A percentile compares a stretch with the other conserved stretches of the same genome.
Conservation (phyloP, 495 filamentous ascomycete species). For the Pseudoneurospora amorphoporcata region DNA sequence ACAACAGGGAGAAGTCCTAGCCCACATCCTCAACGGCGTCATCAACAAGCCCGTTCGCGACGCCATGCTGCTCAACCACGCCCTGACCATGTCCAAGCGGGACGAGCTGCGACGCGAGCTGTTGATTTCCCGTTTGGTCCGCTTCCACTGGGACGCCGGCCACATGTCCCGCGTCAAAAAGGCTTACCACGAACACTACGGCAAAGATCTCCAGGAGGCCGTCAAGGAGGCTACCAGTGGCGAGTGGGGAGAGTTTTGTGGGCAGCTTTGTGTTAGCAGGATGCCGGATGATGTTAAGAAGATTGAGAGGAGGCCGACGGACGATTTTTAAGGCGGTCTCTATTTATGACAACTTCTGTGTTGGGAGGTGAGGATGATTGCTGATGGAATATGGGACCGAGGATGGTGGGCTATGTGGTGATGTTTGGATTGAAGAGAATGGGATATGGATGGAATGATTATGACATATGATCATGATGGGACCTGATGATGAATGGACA, state of each 20-base stretch:
- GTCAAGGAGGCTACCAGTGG: conserved; percentile 40
- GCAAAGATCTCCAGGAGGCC: conserved; percentile 55
- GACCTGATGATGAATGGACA: background rate
- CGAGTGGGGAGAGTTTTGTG: conserved; percentile 44
- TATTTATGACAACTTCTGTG: background rate
- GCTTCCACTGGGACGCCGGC: conserved; percentile 72
- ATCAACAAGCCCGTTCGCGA: conserved; percentile 94
- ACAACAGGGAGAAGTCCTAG: conserved; percentile 77
- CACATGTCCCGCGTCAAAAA: conserved; percentile 64
- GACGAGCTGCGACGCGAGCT: conserved; percentile 69
- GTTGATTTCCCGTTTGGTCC: conserved; percentile 67
- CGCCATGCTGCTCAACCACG: conserved; percentile 88
- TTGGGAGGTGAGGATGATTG: background rate
- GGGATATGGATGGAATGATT: background rate
- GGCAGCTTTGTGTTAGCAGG: conserved; percentile 40
- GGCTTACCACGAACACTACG: conserved; percentile 62
- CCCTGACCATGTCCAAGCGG: conserved; percentile 51
- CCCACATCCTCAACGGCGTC: conserved; percentile 92
- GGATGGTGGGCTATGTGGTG: background rate
- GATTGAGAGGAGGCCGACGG: conserved; percentile 24
- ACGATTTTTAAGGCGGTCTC: conserved; percentile 5
- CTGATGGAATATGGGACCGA: background rate
- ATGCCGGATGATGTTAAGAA: conserved; percentile 43
- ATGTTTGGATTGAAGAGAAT: background rate
- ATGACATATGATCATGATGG: background rate